Conservation (phyloP, 495 filamentous ascomycete species). For the Podospora australis region DNA sequence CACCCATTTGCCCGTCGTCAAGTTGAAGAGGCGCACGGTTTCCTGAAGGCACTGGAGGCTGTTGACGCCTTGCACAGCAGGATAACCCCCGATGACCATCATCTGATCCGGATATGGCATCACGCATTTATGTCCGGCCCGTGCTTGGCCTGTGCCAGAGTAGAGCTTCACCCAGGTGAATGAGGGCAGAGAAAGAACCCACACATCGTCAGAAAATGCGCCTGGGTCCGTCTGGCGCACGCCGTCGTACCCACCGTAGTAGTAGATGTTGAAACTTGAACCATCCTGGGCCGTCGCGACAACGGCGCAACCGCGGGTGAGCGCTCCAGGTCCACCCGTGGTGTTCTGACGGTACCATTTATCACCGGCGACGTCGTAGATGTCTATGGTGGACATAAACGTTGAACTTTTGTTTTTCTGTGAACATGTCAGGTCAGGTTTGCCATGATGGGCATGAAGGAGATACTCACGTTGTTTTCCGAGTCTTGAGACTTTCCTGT, state of each 20-base stretch:
- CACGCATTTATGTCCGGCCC: conserved; percentile 59
- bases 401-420: conserved; percentile 43
- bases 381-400: conserved; percentile 58
- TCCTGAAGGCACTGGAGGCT: conserved; percentile 44
- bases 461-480: conserved; percentile 37
- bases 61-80: conserved; percentile 11
- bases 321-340: conserved; percentile 49
- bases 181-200: conserved; percentile 65
- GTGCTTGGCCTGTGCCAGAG: conserved; percentile 40
- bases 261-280: conserved; percentile 65
- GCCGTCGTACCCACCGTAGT: conserved; percentile 64
- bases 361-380: conserved; percentile 58
- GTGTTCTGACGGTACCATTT: conserved; percentile 61
- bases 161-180: conserved; percentile 68
- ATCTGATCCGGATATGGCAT: conserved; percentile 68
- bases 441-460: background rate
- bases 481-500: conserved; percentile 28
- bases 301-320: conserved; percentile 60
- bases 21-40: conserved; percentile 56
- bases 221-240: conserved; percentile 20
- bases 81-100: conserved; percentile 58
- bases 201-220: conserved; percentile 57
- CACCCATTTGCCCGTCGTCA: conserved; percentile 53
- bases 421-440: conserved; percentile 6
- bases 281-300: conserved; percentile 54